phyloP scores from a whole-genome alignment of 768 basidiomycete genomes.

The Boletus pseudopeckii region DNA sequence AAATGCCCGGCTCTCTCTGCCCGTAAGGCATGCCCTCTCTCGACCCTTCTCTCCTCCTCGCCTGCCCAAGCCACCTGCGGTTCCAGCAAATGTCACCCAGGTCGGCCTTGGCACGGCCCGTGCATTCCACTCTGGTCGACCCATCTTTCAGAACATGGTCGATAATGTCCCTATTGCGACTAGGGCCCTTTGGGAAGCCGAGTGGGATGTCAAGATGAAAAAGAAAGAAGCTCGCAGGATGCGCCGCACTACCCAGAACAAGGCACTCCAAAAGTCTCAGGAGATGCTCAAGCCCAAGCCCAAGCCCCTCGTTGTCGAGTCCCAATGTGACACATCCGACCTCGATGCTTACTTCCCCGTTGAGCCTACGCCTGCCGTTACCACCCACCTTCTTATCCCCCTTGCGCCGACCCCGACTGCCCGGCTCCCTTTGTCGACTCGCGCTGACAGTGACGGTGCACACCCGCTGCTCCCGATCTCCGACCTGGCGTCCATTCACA shows the following conservation, averaged over 20 bases:
- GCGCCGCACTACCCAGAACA: conserved; percentile 20
- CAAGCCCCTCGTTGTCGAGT: neutral
- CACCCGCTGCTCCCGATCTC: conserved; percentile 52
- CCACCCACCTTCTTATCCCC: conserved; percentile 70
- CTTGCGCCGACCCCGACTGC: conserved; percentile 71
- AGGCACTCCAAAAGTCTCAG: conserved; percentile 18
- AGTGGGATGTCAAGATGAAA: conserved; percentile 58
- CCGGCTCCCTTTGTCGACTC: conserved; percentile 54
- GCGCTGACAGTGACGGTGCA: conserved; percentile 7
- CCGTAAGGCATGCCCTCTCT: conserved; percentile 51
- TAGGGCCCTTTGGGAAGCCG: conserved; percentile 71
- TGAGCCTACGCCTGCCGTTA: conserved; percentile 38
- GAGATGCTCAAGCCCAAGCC: conserved; percentile 30
- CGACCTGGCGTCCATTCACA: conserved; percentile 49
- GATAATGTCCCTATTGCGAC: conserved; percentile 78
- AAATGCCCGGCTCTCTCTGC: conserved; percentile 54
- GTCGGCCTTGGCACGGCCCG: conserved; percentile 75
- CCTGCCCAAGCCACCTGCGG: conserved; percentile 53
- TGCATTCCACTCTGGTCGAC: conserved; percentile 69
- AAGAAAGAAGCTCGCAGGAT: conserved; percentile 37
- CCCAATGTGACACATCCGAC: conserved; percentile 33
- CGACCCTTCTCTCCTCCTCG: conserved; percentile 43
- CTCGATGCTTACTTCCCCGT: conserved; percentile 63
- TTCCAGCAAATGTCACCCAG: conserved; percentile 53
- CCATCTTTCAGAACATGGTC: conserved; percentile 75